Base-by-base conservation (phyloP, 1,284 basidiomycete species). In the Mixia osmundae region DNA sequence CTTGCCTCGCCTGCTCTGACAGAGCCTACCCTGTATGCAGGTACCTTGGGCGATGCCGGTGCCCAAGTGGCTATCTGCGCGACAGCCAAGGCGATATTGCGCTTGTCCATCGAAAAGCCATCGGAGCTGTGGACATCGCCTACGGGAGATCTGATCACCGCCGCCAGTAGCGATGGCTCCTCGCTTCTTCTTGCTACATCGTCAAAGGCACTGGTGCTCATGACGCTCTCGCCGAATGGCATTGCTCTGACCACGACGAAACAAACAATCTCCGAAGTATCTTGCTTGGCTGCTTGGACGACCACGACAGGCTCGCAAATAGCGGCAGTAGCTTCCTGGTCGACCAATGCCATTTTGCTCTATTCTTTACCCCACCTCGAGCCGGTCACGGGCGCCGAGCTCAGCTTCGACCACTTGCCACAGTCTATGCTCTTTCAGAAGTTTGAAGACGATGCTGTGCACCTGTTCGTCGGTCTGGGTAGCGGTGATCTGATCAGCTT, bases 401-500 rank as follows among this genome's bases (percentile, higher is more conserved):
- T 3, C 49, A 52, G 12, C 46, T 56, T 3, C 59, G 71, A 32
- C 44, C 18, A 34, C 63, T 65, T 21, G 63, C 69, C 62, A 4
- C 67, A 72, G 8, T 78, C 76, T 3, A 49, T 82, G 14, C 54
- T 77, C n/a, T 53, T 80, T 31, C 63, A 69, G 48, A 67, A 68
- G 42, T 78, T 82, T 50, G 64, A 62, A 9, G 46, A 55, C 6
- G 46, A 45, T 11, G 36, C 51, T 10, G 55, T 64, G 31, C 53
- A 72, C 44, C 61, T 94, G 4, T 59, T 94, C 15, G 69, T 71
- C 7, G 85, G 83, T 1, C 59, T 87, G 4, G 69, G 67, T 4
- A 71, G 91, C 53, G 87, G 87, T 1, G 68, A 68, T 3, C 61
- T 89, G n/a, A 63, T 70, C 3, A 62, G 67, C 4, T 73, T 71